Evolutionary conservation across 78 protist genomes (phyloP).

Genomic region (Emiliania huxleyi): DNA sequence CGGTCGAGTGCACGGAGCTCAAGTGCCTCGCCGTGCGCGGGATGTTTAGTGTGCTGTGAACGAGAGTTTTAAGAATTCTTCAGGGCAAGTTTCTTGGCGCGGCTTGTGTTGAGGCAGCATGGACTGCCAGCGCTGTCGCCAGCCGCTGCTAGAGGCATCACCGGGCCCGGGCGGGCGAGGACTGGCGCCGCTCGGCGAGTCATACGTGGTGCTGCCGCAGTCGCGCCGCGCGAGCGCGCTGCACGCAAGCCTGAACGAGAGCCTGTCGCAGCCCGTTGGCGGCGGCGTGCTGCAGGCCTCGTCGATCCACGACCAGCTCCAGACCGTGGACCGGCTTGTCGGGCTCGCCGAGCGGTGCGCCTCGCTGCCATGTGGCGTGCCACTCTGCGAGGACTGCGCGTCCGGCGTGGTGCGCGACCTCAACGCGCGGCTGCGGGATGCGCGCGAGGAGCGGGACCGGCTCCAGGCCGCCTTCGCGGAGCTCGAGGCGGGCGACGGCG

Average conservation of each 20-base stretch:
- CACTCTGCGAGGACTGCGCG: slow-evolving; percentile 15
- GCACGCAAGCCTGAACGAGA: background rate
- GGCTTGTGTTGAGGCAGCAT: too few species aligned
- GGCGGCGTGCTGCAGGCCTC: background rate
- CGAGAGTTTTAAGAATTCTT: too few species aligned
- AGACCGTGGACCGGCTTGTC: background rate
- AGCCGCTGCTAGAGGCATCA: background rate
- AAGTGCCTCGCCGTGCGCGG: too few species aligned
- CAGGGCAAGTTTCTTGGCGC: too few species aligned
- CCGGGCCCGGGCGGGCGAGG: background rate
- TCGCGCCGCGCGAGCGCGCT: background rate
- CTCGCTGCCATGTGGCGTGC: background rate
- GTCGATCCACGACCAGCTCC: slow-evolving; percentile 2
- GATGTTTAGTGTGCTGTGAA: too few species aligned
- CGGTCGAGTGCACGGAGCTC: too few species aligned
- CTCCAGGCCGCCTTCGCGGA: background rate
- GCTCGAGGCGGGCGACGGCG: background rate
- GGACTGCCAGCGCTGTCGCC: background rate
- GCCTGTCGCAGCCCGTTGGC: background rate
- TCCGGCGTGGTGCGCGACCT: background rate
- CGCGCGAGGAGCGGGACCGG: background rate
- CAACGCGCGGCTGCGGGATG: background rate
- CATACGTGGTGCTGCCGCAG: background rate
- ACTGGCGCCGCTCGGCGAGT: background rate
- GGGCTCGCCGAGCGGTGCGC: background rate